These are phyloP conservation scores for Microdochium bolleyi DNA, from an alignment of 2,329 filamentous ascomycete genomes.

Conservation along the genomic window DNA sequence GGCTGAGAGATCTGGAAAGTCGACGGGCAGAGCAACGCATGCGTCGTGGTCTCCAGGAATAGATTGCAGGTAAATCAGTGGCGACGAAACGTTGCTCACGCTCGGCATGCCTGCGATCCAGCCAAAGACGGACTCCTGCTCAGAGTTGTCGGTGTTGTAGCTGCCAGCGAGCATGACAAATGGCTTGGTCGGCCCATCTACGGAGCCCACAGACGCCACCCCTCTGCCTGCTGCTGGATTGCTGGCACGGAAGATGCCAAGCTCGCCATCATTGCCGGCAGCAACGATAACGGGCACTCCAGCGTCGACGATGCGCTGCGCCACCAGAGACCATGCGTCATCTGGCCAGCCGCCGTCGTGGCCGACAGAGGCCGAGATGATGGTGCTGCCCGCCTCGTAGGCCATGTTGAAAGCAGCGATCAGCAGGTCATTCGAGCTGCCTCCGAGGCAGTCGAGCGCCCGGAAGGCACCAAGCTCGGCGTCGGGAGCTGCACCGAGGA, in stretches of 20 bases:
- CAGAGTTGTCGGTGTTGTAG: too few relatives aligned
- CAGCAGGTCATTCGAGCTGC: slow-evolving; percentile 14
- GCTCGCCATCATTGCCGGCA: slow-evolving; percentile 29
- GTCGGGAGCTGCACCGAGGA: slow-evolving; percentile 10
- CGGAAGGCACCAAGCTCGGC: slow-evolving; percentile 11
- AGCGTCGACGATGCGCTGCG: slow-evolving; percentile 28
- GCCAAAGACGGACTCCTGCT: too few relatives aligned
- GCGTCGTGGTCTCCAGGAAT: too few relatives aligned
- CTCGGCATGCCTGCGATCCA: too few relatives aligned
- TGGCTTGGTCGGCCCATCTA: slow-evolving; percentile 8
- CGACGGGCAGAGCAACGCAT: too few relatives aligned
- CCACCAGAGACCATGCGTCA: slow-evolving; percentile 24
- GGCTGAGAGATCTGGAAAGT: too few relatives aligned
- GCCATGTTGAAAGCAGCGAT: slow-evolving; percentile 19
- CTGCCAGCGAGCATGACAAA: slow-evolving; percentile 15
- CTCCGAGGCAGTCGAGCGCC: slow-evolving; percentile 7
- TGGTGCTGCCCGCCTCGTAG: slow-evolving; percentile 19
- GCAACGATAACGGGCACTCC: slow-evolving; percentile 30
- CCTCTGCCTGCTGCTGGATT: slow-evolving; percentile 6
- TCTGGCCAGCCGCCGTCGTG: slow-evolving; percentile 17
- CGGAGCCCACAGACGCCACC: slow-evolving; percentile 6
- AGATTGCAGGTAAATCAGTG: too few relatives aligned
- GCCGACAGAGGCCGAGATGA: slow-evolving; percentile 22
- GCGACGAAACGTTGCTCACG: too few relatives aligned
- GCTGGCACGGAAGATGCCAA: slow-evolving; percentile 7